Percentiles rank a stretch among this genome's conserved stretches.
phyloP scores from a whole-genome alignment of 2,329 filamentous ascomycete genomes.

The Diaporthe velutina region DNA sequence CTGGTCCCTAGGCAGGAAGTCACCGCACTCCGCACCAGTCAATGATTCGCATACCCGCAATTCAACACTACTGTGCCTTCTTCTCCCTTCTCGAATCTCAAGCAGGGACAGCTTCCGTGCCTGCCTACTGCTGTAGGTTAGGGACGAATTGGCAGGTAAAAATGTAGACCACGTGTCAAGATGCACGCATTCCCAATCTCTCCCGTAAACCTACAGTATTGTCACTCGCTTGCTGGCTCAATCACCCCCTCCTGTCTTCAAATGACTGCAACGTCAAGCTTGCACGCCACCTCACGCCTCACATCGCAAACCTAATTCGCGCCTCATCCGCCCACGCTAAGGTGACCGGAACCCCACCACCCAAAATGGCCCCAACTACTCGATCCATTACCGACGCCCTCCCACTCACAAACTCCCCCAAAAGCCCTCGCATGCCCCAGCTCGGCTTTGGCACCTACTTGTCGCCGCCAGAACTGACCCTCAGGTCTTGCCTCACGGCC shows the following conservation, averaged over 20 bases:
- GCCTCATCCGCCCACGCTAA: neutral
- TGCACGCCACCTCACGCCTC: neutral
- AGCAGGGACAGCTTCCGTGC: neutral
- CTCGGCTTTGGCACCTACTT: slow-evolving; percentile 40
- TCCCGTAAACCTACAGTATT: neutral
- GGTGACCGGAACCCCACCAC: neutral
- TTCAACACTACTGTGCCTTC: neutral
- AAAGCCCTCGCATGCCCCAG: slow-evolving; percentile 29
- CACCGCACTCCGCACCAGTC: neutral
- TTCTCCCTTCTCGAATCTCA: no score
- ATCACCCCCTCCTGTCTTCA: neutral
- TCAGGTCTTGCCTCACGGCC: slow-evolving; percentile 55
- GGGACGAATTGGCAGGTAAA: neutral
- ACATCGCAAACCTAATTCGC: neutral
- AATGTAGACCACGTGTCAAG: no score
- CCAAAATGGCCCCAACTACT: neutral
- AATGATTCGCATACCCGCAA: slow-evolving; percentile 16
- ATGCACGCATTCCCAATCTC: neutral
- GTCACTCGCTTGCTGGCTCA: neutral
- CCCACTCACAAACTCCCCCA: neutral
- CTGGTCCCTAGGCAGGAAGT: neutral
- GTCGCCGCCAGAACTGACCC: slow-evolving; percentile 27
- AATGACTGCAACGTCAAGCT: neutral
- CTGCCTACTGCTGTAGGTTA: no score
- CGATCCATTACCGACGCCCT: slow-evolving; percentile 3